Percentiles rank a stretch among this genome's conserved stretches.
Conservation (phyloP, 2,329 filamentous ascomycete species). For the Xylariaceae sp. region DNA sequence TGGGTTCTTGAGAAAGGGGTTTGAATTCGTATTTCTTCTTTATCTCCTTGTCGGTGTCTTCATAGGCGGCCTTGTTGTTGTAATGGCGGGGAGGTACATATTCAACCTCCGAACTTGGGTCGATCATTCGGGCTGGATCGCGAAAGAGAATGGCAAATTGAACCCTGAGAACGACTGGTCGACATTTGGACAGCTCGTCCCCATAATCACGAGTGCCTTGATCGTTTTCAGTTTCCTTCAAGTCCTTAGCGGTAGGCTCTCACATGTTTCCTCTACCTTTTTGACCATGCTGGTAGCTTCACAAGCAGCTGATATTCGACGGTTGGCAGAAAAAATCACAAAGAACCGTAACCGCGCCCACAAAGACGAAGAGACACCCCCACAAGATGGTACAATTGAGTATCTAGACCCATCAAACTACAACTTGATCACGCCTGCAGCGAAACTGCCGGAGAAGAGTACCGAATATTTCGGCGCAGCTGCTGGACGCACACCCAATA, state of each 20-base stretch:
- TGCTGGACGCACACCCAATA: background rate
- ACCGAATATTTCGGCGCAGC: constrained; percentile 5
- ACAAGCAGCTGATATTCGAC: background rate
- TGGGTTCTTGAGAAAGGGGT: constrained; percentile 7
- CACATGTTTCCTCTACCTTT: background rate
- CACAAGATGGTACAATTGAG: constrained; percentile 10
- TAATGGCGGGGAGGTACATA: constrained; percentile 24
- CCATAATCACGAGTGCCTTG: constrained; percentile 30
- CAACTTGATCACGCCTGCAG: constrained; percentile 9
- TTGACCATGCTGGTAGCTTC: background rate
- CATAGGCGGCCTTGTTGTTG: constrained; percentile 21
- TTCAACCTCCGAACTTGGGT: constrained; percentile 27
- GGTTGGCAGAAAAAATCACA: constrained; percentile 19
- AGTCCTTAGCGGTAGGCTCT: constrained; percentile 25
- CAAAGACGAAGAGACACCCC: constrained; percentile 10
- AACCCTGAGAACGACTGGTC: constrained; percentile 32
- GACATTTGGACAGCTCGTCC: constrained; percentile 34
- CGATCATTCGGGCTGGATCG: constrained; percentile 22
- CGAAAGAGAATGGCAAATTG: constrained; percentile 12
- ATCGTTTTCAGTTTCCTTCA: constrained; percentile 31
- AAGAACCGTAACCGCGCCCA: constrained; percentile 14
- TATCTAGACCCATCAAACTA: constrained; percentile 18
- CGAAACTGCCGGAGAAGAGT: constrained; percentile 7
- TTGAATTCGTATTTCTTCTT: constrained; percentile 14
- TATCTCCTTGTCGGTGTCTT: constrained; percentile 24